phyloP scores from a whole-genome alignment of 495 filamentous ascomycete species.

The Thermothielavioides terrestris region DNA sequence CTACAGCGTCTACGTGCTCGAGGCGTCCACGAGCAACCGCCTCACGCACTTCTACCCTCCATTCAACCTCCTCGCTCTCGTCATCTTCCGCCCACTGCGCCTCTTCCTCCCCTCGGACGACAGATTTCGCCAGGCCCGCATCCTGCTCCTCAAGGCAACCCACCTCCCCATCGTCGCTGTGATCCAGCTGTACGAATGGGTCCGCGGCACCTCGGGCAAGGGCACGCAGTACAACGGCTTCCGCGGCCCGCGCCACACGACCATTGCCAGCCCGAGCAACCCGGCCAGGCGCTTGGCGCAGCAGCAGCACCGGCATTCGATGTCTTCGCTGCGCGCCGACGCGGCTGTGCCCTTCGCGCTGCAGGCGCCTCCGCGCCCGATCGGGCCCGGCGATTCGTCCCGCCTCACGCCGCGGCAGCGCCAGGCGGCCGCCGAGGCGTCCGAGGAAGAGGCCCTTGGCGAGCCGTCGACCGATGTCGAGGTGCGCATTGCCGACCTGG shows the following conservation, averaged over 20 bases:
- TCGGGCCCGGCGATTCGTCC: not conserved
- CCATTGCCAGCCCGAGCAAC: conserved; percentile 11
- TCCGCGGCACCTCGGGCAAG: conserved; percentile 25
- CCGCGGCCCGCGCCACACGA: conserved; percentile 17
- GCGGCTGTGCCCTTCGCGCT: not conserved
- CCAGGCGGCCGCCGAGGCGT: conserved; percentile 15
- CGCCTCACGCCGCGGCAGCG: not conserved
- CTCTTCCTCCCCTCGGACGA: conserved; percentile 61
- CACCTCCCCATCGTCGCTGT: conserved; percentile 46
- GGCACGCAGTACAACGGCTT: conserved; percentile 29
- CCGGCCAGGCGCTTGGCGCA: conserved; percentile 5
- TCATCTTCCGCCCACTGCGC: conserved; percentile 75
- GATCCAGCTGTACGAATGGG: conserved; percentile 44
- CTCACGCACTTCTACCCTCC: conserved; percentile 72
- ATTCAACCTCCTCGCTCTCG: conserved; percentile 73
- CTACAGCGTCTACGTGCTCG: conserved; percentile 66
- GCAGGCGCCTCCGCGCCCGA: not conserved
- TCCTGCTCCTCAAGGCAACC: conserved; percentile 62
- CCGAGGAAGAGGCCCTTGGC: conserved; percentile 23
- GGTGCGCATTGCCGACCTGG: conserved; percentile 35
- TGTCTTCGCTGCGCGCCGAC: conserved; percentile 9
- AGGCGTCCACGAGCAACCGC: conserved; percentile 68
- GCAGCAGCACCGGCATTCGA: not conserved
- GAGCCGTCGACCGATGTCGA: conserved; percentile 32
- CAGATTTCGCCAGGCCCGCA: conserved; percentile 62